Evolutionary conservation across 2,329 filamentous ascomycete genomes (phyloP).

Genomic region (Herpotrichia juniperi): DNA sequence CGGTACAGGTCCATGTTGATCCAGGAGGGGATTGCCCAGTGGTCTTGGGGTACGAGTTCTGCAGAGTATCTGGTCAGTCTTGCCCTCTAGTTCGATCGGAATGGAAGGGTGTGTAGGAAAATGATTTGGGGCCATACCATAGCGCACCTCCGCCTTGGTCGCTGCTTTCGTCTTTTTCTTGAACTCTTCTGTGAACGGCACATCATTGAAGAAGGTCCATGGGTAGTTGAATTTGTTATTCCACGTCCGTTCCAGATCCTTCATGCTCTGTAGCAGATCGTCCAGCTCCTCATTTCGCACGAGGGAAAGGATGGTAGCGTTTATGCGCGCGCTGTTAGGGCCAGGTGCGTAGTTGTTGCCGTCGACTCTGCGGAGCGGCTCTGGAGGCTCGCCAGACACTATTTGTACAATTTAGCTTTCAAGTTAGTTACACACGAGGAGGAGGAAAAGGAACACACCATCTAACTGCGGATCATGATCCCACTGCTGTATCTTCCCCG

Average conservation of each 20-base stretch:
- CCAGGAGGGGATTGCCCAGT: conserved; percentile 92
- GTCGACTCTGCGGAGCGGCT: conserved; percentile 70
- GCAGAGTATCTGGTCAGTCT: conserved; percentile 27
- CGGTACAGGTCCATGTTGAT: conserved; percentile 86
- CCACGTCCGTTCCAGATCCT: conserved; percentile 91
- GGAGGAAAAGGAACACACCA: conserved; percentile 64
- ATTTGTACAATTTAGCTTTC: conserved; percentile 14
- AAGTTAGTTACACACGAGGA: neutral
- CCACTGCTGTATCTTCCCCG: conserved; percentile 63
- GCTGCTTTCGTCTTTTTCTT: conserved; percentile 78
- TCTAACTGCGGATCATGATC: conserved; percentile 85
- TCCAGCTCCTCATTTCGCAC: conserved; percentile 90
- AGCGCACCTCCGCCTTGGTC: conserved; percentile 87
- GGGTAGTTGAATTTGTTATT: conserved; percentile 99
- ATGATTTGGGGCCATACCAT: conserved; percentile 62
- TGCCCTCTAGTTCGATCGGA: neutral
- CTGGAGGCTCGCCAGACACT: conserved; percentile 86
- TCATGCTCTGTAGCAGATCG: conserved; percentile 86
- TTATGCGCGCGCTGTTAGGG: conserved; percentile 80
- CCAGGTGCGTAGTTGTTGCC: conserved; percentile 79
- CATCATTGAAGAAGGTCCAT: conserved; percentile 99
- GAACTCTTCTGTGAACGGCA: conserved; percentile 91
- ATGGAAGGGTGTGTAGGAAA: neutral
- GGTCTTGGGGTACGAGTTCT: conserved; percentile 91
- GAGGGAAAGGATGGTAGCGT: conserved; percentile 88